These are phyloP conservation scores for Fraxinus dipetala DNA, from an alignment of 305 asterid species.

Conservation along the genomic window DNA sequence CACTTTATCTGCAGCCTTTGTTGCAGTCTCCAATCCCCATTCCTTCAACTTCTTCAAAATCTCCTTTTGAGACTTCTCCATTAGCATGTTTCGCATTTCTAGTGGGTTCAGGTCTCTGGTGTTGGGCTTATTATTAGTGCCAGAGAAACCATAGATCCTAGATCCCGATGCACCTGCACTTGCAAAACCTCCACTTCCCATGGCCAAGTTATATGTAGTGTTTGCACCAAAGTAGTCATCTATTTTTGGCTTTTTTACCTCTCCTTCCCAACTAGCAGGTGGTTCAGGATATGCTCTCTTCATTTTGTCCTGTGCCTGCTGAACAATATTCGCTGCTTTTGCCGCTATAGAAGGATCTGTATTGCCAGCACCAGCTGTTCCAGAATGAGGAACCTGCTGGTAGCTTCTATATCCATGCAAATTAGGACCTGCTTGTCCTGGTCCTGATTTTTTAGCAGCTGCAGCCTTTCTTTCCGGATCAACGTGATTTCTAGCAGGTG, in stretches of 20 bases:
- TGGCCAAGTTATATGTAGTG: slow-evolving; percentile 24
- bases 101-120: slow-evolving; percentile 41
- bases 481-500: slow-evolving; percentile 28
- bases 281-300: slow-evolving; percentile 54
- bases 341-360: slow-evolving; percentile 53
- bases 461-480: slow-evolving; percentile 41
- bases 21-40: slow-evolving; percentile 32
- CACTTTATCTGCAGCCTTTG: slow-evolving; percentile 28
- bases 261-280: slow-evolving; percentile 34
- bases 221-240: slow-evolving; percentile 32
- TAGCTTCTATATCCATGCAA: slow-evolving; percentile 25
- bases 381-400: slow-evolving; percentile 37
- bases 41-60: slow-evolving; percentile 34
- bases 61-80: slow-evolving; percentile 49
- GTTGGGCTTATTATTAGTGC: slow-evolving; percentile 30
- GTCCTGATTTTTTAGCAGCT: slow-evolving; percentile 40
- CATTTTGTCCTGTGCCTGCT: slow-evolving; percentile 58
- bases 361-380: slow-evolving; percentile 35
- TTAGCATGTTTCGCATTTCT: slow-evolving; percentile 49
- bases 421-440: slow-evolving; percentile 30
- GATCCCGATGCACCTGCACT: slow-evolving; percentile 13
- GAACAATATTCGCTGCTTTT: slow-evolving; percentile 67
- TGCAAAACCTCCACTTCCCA: slow-evolving; percentile 26
- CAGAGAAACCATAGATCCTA: slow-evolving; percentile 25
- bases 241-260: slow-evolving; percentile 41